A percentile compares a stretch with the other conserved stretches of the same genome.
Evolutionary conservation across 1,284 basidiomycete species (phyloP).

Genomic region (Macrocystidia cucumis): DNA sequence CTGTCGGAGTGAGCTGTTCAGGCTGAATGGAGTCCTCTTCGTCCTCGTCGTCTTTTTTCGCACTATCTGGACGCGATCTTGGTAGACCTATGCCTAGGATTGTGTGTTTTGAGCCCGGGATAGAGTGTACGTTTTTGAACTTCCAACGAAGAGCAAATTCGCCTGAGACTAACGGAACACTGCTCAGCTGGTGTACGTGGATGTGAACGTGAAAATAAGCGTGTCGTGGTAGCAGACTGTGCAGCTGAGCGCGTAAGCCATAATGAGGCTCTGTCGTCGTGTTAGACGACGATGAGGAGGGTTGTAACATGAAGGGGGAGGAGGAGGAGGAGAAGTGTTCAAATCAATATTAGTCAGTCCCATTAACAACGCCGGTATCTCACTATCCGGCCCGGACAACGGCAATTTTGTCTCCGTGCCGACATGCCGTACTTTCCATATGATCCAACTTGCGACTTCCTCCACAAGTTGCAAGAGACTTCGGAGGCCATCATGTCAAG

Average conservation of each 20-base stretch:
- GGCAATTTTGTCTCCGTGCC: no score
- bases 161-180: slow-evolving; percentile 70
- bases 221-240: slow-evolving; percentile 47
- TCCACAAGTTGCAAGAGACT: no score
- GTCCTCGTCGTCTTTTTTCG: slow-evolving; percentile 21
- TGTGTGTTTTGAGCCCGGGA: slow-evolving; percentile 15
- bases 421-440: no score
- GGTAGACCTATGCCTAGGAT: slow-evolving; percentile 24
- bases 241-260: slow-evolving; percentile 37
- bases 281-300: no score
- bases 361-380: no score
- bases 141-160: slow-evolving; percentile 74
- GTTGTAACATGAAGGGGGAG: no score
- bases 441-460: no score
- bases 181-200: slow-evolving; percentile 65
- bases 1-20: slow-evolving; percentile 14
- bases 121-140: slow-evolving; percentile 56
- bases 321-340: no score
- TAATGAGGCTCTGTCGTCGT: no score
- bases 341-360: no score
- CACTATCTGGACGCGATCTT: slow-evolving; percentile 17
- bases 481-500: no score
- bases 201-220: slow-evolving; percentile 62
- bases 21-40: slow-evolving; percentile 13
- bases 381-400: no score